Evolutionary conservation across 306 rosid species (phyloP), one percentile per base, ranked within the genome.

Genomic region (Luffa aegyptiaca): DNA sequence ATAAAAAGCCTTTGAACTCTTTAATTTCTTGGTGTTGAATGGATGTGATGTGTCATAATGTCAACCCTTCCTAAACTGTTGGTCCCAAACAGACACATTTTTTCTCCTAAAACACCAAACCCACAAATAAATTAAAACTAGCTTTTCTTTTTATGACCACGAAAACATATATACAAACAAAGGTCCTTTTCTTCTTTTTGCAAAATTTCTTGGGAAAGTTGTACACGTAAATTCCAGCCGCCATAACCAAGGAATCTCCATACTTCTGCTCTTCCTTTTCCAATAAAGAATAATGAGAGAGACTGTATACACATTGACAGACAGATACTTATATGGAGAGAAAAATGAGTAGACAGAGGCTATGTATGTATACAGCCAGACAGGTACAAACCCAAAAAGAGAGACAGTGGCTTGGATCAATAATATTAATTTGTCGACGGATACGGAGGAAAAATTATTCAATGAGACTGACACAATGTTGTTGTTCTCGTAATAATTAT

Each of bases 171-270:
- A 66, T 64, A 37, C 36, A 63, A 9, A 56, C 10, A n/a, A 74
- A 55, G 31, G 57, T 75, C 79, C 10, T 52, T 52, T 52, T 75
- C 63, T 75, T 52, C n/a, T 46, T 72, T 66, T 66, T 14, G 7
- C 17, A 44, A 71, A 46, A 48, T 11, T 72, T 72, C 21, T 72
- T 72, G 58, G 74, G 42, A 51, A 75, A 51, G 79, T 75, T 75
- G 65, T 35, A 53, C 65, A 75, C 79, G 79, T 52, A 75, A 75
- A 75, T 53, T 56, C 79, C 51, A 75, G 79, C 79, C 35, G 48
- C 64, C 79, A 53, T 36, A 11, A 17, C 33, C 31, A 75, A 17
- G 65, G 79, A 75, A 75, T 75, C 10, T 53, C 64, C 49, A 33
- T 56, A 7, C 57, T 10, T 69, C 39, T 74, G 11, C 8, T 74